Conservation (phyloP, 2,329 filamentous ascomycete genomes). For the Arthrobotrys musiformis region DNA sequence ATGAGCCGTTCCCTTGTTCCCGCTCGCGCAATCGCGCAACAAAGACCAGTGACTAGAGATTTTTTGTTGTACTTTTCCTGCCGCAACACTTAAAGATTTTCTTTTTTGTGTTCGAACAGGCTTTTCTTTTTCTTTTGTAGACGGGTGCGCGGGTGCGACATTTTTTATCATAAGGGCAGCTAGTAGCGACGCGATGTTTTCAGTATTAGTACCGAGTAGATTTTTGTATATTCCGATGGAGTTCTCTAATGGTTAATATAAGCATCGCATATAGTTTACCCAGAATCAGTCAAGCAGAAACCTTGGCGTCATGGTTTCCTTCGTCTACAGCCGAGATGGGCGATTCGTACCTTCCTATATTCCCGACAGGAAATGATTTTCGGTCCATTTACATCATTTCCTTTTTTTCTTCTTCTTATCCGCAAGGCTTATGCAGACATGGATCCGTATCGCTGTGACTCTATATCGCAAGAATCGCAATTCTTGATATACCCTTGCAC, state of each 20-base stretch:
- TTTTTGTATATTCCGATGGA: neutral
- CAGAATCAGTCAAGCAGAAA: neutral
- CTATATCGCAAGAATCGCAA: too few relatives aligned
- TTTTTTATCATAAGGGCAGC: neutral
- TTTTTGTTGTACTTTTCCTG: neutral
- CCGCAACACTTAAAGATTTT: neutral
- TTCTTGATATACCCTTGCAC: too few relatives aligned
- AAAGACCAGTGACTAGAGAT: neutral
- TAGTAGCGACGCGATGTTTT: neutral
- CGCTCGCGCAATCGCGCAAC: neutral
- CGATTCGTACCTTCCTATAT: neutral
- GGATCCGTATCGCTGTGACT: too few relatives aligned
- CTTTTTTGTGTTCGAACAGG: neutral
- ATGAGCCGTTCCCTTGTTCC: neutral
- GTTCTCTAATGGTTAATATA: neutral
- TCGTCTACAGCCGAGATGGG: neutral
- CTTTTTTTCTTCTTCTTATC: neutral
- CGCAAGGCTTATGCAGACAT: neutral
- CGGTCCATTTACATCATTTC: neutral
- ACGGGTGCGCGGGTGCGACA: neutral
- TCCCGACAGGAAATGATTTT: neutral
- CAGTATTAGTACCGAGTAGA: neutral
- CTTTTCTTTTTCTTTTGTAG: constrained; percentile 3
- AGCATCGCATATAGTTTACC: neutral
- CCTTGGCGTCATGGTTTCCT: neutral